Evolutionary conservation across 2,329 filamentous ascomycete genomes (phyloP).

Genomic region (Aureobasidium sp.): DNA sequence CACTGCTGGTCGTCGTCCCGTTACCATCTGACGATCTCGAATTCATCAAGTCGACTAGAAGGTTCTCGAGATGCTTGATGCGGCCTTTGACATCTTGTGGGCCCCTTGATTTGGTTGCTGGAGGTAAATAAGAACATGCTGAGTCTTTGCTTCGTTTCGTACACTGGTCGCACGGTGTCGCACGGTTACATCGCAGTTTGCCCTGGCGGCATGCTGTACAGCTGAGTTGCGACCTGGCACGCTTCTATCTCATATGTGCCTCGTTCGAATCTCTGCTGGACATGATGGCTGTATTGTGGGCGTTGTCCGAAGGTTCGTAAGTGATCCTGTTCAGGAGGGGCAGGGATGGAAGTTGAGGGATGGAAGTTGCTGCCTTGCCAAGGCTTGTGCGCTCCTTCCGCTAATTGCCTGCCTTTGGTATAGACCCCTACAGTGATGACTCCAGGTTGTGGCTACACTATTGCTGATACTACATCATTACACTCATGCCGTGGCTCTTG

Average conservation of each 20-base stretch:
- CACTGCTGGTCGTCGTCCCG: neutral
- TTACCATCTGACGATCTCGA: neutral
- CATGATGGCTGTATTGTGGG: neutral
- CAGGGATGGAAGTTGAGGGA: neutral
- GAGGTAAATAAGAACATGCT: slow-evolving; percentile 27
- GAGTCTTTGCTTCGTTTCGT: slow-evolving; percentile 26
- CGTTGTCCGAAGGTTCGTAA: neutral
- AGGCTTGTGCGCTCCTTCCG: neutral
- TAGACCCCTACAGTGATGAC: neutral
- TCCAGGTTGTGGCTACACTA: neutral
- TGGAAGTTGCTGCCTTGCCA: slow-evolving; percentile 4
- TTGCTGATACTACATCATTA: neutral
- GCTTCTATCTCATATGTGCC: slow-evolving; percentile 25
- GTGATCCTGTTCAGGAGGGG: neutral
- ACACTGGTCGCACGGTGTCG: slow-evolving; percentile 31
- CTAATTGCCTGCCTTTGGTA: neutral
- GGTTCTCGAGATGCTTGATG: slow-evolving; percentile 27
- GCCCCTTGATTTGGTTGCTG: slow-evolving; percentile 25
- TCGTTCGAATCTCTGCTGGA: neutral
- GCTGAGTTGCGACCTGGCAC: slow-evolving; percentile 28
- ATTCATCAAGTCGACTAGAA: slow-evolving; percentile 31
- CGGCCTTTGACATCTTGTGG: slow-evolving; percentile 29
- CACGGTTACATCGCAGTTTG: slow-evolving; percentile 31
- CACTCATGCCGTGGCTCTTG: neutral
- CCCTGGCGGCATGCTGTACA: slow-evolving; percentile 29